Conservation (phyloP, 2,329 filamentous ascomycete species). For the Hypocrella siamensis region DNA sequence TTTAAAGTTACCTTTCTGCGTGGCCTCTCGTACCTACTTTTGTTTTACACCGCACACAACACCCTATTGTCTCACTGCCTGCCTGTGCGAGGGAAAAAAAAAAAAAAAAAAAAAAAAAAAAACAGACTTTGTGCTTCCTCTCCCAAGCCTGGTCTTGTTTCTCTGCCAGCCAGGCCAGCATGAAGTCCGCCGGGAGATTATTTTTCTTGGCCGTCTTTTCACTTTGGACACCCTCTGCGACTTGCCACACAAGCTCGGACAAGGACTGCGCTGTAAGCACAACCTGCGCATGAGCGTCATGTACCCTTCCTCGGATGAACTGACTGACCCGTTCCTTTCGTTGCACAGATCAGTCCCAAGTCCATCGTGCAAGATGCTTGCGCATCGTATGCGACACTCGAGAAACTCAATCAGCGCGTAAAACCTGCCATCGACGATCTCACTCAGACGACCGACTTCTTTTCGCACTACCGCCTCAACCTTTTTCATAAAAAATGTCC, state of each 20-base stretch:
- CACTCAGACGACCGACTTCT: conserved; percentile 85
- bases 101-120: not conserved
- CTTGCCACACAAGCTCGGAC: conserved; percentile 24
- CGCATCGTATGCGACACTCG: conserved; percentile 82
- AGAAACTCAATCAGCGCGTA: conserved; percentile 63
- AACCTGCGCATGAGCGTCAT: too few relatives aligned
- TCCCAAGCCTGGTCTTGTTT: too few relatives aligned
- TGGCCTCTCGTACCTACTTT: too few relatives aligned
- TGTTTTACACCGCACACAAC: too few relatives aligned
- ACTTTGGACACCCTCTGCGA: conserved; percentile 32
- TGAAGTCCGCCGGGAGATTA: conserved; percentile 37
- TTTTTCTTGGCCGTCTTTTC: conserved; percentile 42
- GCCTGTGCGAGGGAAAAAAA: not conserved
- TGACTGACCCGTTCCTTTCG: too few relatives aligned
- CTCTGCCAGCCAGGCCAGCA: too few relatives aligned
- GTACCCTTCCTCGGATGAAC: too few relatives aligned
- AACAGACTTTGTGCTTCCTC: too few relatives aligned
- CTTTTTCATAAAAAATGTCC: conserved; percentile 89
- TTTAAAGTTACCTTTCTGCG: too few relatives aligned
- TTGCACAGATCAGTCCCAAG: conserved; percentile 62
- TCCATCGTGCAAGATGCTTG: conserved; percentile 89
- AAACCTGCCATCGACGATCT: conserved; percentile 66
- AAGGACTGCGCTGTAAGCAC: conserved; percentile 41
- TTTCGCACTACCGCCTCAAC: conserved; percentile 92
- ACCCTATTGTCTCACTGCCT: too few relatives aligned